Evolutionary conservation across 176 grass and related monocot genomes (phyloP).

Genomic region (Sorghum bicolor): Sorghum_bicolor_NCBIv3 NC_012870.2:73700001-73700500

Average conservation of each 20-base stretch:
- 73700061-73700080: constrained; percentile 70
- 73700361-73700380: constrained; percentile 96
- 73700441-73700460: constrained; percentile 94
- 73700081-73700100: constrained; percentile 93
- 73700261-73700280: constrained; percentile 66
- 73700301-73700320: constrained; percentile 93
- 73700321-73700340: constrained; percentile 98
- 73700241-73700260: constrained; percentile 72
- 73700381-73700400: constrained; percentile 95
- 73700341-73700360: constrained; percentile 94
- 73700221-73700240: constrained; percentile 35
- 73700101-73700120: constrained; percentile 86
- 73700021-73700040: constrained; percentile 86
- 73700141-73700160: constrained; percentile 95
- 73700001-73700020: constrained; percentile 95
- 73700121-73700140: constrained; percentile 93
- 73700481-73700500: constrained; percentile 77
- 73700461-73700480: constrained; percentile 88
- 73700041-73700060: constrained; percentile 65
- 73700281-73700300: constrained; percentile 86
- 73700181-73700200: constrained; percentile 68
- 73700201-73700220: constrained; percentile 42
- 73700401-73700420: constrained; percentile 75
- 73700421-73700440: constrained; percentile 98
- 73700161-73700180: constrained; percentile 62